Evolutionary conservation across 768 basidiomycete species (phyloP).

Genomic region (Favolaschia claudopus): DNA sequence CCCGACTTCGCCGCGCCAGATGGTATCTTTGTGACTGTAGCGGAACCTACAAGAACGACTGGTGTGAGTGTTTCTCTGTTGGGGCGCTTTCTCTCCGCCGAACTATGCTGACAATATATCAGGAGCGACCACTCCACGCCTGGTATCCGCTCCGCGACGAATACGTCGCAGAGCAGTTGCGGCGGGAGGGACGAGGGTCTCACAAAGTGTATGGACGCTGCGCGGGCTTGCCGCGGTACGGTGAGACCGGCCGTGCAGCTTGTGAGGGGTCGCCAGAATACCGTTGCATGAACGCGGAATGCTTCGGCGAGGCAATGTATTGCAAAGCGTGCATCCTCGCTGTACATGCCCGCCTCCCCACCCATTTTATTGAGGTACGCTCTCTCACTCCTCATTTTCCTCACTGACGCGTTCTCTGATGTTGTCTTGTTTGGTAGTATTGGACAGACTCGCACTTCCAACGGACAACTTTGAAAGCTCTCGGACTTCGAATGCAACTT

Average conservation of each 20-base stretch:
- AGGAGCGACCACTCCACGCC: not conserved
- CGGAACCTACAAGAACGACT: too few species aligned
- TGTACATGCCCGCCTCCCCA: not conserved
- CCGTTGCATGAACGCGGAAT: not conserved
- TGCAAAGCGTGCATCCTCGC: not conserved
- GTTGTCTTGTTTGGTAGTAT: too few species aligned
- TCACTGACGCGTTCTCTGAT: too few species aligned
- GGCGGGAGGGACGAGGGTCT: not conserved
- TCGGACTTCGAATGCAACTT: slow-evolving; percentile 20
- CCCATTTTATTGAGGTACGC: slow-evolving; percentile 4
- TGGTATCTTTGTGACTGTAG: too few species aligned
- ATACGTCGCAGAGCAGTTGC: not conserved
- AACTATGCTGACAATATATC: not conserved
- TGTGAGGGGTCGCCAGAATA: not conserved
- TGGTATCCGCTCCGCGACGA: not conserved
- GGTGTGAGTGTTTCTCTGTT: too few species aligned
- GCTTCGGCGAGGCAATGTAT: not conserved
- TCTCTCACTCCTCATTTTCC: not conserved
- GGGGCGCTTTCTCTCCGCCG: too few species aligned
- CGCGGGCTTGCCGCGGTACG: too few species aligned
- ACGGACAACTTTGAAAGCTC: not conserved
- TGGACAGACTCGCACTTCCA: slow-evolving; percentile 6
- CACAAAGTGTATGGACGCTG: not conserved
- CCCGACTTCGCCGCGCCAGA: too few species aligned
- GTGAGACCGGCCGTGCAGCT: not conserved